Conservation (phyloP, 2,329 filamentous ascomycete species). For the Sporothrix brasiliensis region DNA sequence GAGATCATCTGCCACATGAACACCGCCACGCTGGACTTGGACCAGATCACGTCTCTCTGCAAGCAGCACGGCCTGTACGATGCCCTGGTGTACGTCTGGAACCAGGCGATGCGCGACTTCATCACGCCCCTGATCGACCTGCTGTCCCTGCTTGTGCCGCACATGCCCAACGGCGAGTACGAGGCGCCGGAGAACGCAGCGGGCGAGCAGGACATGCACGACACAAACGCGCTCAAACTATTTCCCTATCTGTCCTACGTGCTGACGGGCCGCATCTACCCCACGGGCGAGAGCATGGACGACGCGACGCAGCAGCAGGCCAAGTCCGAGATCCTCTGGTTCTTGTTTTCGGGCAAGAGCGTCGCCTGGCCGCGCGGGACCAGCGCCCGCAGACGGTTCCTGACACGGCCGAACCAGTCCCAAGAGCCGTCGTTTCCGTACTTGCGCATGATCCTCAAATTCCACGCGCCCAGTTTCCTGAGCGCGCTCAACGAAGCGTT, state of each 20-base stretch:
- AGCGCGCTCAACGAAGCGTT: constrained; percentile 97
- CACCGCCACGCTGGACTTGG: constrained; percentile 86
- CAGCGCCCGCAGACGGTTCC: constrained; percentile 59
- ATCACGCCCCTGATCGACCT: constrained; percentile 88
- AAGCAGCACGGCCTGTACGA: constrained; percentile 92
- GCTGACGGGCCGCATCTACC: constrained; percentile 88
- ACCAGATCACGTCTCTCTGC: constrained; percentile 87
- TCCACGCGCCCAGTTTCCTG: constrained; percentile 88
- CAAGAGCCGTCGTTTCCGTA: constrained; percentile 81
- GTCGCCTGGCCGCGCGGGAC: constrained; percentile 73
- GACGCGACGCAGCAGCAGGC: constrained; percentile 73
- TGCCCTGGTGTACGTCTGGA: constrained; percentile 96
- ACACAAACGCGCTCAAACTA: constrained; percentile 79
- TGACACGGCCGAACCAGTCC: constrained; percentile 57
- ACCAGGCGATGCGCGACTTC: constrained; percentile 83
- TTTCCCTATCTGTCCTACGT: constrained; percentile 94
- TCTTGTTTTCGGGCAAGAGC: constrained; percentile 83
- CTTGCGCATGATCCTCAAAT: constrained; percentile 79
- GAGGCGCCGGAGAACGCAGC: constrained; percentile 50
- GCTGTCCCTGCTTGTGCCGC: constrained; percentile 65
- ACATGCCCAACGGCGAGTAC: constrained; percentile 57
- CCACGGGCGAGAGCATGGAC: constrained; percentile 74
- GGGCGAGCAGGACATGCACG: constrained; percentile 63
- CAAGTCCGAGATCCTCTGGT: constrained; percentile 89
- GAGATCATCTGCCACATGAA: constrained; percentile 94